These are phyloP conservation scores for Acanthamoeba sp. DNA, from an alignment of 208 protist species.

Conservation along the genomic window DNA sequence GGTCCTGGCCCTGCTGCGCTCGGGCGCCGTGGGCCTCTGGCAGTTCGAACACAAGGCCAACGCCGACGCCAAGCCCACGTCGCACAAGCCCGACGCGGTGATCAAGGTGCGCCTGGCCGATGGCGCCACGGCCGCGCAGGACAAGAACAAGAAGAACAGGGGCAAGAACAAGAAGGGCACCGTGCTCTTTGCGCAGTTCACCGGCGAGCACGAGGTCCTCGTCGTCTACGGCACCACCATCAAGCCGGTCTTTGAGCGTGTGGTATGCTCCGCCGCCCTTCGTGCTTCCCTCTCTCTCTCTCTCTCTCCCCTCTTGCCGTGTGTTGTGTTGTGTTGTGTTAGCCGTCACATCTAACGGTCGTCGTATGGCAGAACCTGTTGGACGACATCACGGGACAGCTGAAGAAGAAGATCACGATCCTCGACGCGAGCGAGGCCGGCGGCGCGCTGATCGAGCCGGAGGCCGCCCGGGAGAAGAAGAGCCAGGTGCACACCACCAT, in stretches of 20 bases:
- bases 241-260: constrained; percentile 33
- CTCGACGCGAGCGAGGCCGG: background rate
- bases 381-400: background rate
- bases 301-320: background rate
- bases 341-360: background rate
- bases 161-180: background rate
- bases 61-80: background rate
- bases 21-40: constrained; percentile 2
- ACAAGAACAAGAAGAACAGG: background rate
- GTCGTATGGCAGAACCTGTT: background rate
- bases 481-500: background rate
- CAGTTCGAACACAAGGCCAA: background rate
- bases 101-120: background rate
- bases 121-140: background rate
- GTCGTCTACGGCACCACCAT: background rate
- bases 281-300: background rate
- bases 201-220: background rate
- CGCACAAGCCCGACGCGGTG: background rate
- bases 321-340: background rate
- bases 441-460: background rate
- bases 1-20: constrained; percentile 45
- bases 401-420: constrained; percentile 9
- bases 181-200: constrained; percentile 63
- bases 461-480: background rate
- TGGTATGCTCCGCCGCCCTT: too few relatives aligned